Evolutionary conservation across 495 filamentous ascomycete genomes (phyloP).

Genomic region (Opeltia flavorubescens): DNA sequence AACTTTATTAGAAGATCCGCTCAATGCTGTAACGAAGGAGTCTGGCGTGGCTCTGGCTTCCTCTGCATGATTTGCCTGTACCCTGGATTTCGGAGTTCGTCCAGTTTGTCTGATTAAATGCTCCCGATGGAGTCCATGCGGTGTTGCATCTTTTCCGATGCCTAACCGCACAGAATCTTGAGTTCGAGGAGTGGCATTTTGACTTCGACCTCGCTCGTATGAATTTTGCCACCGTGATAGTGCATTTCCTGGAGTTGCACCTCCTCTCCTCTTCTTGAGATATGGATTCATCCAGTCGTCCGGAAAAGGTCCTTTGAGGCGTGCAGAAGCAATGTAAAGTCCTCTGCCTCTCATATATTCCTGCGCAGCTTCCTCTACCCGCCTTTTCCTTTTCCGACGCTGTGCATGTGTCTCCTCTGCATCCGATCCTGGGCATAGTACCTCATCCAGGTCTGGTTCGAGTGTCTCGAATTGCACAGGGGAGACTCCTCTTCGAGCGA

Average conservation of each 20-base stretch:
- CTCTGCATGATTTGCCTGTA: not conserved
- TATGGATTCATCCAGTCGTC: slow-evolving; percentile 53
- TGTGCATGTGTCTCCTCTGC: slow-evolving; percentile 36
- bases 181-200: too few relatives aligned
- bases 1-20: not conserved
- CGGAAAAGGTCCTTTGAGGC: slow-evolving; percentile 49
- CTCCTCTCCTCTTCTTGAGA: not conserved
- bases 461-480: slow-evolving; percentile 10
- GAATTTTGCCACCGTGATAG: not conserved
- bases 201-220: not conserved
- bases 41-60: not conserved
- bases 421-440: slow-evolving; percentile 36
- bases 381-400: slow-evolving; percentile 35
- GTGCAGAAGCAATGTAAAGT: slow-evolving; percentile 46
- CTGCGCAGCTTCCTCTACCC: slow-evolving; percentile 44
- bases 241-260: not conserved
- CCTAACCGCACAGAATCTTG: too few relatives aligned
- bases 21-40: not conserved
- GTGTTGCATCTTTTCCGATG: too few relatives aligned
- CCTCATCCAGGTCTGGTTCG: slow-evolving; percentile 5
- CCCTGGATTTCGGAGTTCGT: too few relatives aligned
- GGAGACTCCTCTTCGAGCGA: not conserved
- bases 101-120: not conserved
- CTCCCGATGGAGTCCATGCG: too few relatives aligned
- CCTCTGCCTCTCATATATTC: slow-evolving; percentile 44